Evolutionary conservation across 2,329 filamentous ascomycete species (phyloP).

Genomic region (Talaromyces rugulosus): DNA sequence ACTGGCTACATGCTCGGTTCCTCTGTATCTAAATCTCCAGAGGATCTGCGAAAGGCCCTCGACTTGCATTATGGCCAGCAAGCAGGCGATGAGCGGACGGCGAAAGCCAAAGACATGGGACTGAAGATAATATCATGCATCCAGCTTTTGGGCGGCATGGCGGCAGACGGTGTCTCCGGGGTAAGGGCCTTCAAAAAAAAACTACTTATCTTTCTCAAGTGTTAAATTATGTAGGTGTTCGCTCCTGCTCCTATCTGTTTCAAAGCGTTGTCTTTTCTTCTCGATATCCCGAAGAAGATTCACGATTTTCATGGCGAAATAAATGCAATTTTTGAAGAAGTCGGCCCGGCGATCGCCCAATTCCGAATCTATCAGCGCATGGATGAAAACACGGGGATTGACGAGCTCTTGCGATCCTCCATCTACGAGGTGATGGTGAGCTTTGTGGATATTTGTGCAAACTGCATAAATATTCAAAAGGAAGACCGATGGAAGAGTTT

Average conservation of each 20-base stretch:
- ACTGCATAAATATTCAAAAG: conserved; percentile 1
- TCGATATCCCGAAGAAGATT: neutral
- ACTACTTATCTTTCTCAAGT: neutral
- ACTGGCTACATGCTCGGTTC: neutral
- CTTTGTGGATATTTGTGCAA: conserved; percentile 2
- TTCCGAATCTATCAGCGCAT: neutral
- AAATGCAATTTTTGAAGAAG: neutral
- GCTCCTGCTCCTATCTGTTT: neutral
- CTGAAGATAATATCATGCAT: neutral
- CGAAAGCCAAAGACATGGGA: conserved; percentile 1
- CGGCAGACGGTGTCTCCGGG: neutral
- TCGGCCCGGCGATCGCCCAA: neutral
- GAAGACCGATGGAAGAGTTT: conserved; percentile 1
- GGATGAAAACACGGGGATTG: neutral
- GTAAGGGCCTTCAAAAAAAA: neutral
- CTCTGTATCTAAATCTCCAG: neutral
- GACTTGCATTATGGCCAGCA: neutral
- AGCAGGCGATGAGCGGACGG: neutral
- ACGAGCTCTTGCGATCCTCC: neutral
- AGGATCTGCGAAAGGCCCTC: neutral
- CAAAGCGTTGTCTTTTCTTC: neutral
- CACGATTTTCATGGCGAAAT: neutral
- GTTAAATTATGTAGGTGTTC: neutral
- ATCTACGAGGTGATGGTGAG: neutral
- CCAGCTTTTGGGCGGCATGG: neutral